Conservation (phyloP, 345 rosid genomes). For the Balakata baccata region DNA sequence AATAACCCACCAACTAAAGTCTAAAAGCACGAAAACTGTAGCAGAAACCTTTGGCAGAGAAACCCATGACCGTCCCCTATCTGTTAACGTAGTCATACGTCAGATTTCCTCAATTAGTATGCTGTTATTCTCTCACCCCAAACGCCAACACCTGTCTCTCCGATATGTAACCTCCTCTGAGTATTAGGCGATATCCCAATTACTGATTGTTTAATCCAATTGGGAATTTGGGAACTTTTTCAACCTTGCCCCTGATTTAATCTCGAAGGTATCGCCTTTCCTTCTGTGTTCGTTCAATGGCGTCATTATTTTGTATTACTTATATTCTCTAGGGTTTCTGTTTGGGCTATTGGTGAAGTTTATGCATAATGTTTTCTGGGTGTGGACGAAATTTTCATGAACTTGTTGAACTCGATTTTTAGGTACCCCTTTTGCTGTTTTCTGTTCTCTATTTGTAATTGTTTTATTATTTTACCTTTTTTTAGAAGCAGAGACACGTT, state of each 20-base stretch:
- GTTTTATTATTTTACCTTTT: neutral
- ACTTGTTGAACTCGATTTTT: neutral
- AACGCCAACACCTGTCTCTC: neutral
- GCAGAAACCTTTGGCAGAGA: neutral
- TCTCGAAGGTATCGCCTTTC: slow-evolving; percentile 12
- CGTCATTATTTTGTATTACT: neutral
- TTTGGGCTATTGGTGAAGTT: neutral
- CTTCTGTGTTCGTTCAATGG: neutral
- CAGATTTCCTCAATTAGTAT: neutral
- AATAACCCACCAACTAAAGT: neutral
- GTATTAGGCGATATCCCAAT: neutral
- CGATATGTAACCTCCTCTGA: neutral
- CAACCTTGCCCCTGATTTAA: neutral
- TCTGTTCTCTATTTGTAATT: neutral
- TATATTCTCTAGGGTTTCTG: neutral
- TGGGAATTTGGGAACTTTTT: neutral
- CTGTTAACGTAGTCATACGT: neutral
- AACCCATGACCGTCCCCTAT: neutral
- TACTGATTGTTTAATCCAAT: neutral
- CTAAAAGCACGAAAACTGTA: slow-evolving; percentile 9
- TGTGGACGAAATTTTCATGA: neutral
- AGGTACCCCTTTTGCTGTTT: neutral
- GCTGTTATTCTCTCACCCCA: neutral
- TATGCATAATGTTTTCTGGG: neutral
- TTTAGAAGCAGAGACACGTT: neutral